Base-by-base conservation (phyloP, 495 filamentous ascomycete species). In the Talaromyces liani region DNA sequence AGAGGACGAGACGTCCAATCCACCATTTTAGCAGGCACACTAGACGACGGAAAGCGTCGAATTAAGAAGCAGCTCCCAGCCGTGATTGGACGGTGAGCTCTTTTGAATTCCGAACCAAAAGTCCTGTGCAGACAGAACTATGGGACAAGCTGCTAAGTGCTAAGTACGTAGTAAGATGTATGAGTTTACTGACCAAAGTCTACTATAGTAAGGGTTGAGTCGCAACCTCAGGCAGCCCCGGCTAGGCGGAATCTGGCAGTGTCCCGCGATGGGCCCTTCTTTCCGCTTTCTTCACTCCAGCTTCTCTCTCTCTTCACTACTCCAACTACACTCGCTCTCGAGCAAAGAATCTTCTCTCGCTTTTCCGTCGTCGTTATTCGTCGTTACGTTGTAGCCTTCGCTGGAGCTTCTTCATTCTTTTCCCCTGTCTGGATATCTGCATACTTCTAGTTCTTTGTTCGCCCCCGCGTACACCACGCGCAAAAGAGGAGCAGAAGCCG, bases 151-250 rank as follows among this genome's bases (percentile, higher is more conserved):
- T 33, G 31, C 31, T 7, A 7, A 8, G 6, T n/a, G n/a, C n/a
- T n/a, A n/a, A n/a, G n/a, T n/a, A n/a, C n/a, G n/a, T n/a, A n/a
- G n/a, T n/a, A 24, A 24, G 14, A 16, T 41, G 36, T 41, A 41
- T 16, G 12, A 16, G 36, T 41, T 41, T 41, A 41, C 14, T 16
- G 36, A 39, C 20, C 22, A 12, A 56, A 27, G 18, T 24, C 20
- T 56, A n/a, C n/a, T n/a, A n/a, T n/a, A n/a, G n/a, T n/a, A 56
- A 56, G 53, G 45, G 45, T 49, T 7, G 18, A 56, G 9, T 27
- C n/a, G 53, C 53, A 56, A 56, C 53, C 53, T 56, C 53, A 56
- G 53, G 53, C 53, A 27, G 53, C 53, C 53, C 24, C 53, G 53
- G 53, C 53, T 56, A 56, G 53, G 53, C 53, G 27, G 53, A 27